Conservation (phyloP, 371 early-diverging fungal species). For the Apophysomyces ossiformis region DNA sequence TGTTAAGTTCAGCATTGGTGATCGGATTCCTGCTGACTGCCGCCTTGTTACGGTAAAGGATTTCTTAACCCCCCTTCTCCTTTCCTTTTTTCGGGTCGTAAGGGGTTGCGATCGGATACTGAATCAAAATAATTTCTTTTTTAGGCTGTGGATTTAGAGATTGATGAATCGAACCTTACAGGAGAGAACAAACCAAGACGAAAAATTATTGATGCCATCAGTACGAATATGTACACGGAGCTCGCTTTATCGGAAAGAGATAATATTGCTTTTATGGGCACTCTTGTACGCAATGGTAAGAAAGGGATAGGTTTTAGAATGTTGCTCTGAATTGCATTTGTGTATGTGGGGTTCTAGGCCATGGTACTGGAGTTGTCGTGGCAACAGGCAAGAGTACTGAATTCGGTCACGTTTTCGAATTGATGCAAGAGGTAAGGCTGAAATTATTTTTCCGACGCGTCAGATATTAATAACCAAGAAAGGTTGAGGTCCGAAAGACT, state of each 20-base stretch:
- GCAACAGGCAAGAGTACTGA: constrained; percentile 89
- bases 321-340: neutral
- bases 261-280: constrained; percentile 92
- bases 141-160: constrained; percentile 75
- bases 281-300: constrained; percentile 75
- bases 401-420: constrained; percentile 82
- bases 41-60: constrained; percentile 64
- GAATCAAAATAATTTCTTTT: neutral
- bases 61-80: neutral
- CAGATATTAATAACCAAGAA: neutral
- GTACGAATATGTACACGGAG: constrained; percentile 48
- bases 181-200: constrained; percentile 86
- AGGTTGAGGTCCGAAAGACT: constrained; percentile 81
- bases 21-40: constrained; percentile 89
- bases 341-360: constrained; percentile 41
- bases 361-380: constrained; percentile 83
- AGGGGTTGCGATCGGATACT: neutral
- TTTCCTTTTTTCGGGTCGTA: neutral
- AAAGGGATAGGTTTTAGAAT: neutral
- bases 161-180: constrained; percentile 89
- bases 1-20: constrained; percentile 81
- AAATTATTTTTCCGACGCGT: neutral
- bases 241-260: constrained; percentile 75
- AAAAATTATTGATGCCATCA: constrained; percentile 67
- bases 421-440: constrained; percentile 77